phyloP scores from a whole-genome alignment of 768 basidiomycete genomes.

The Naganishia antarctica region DNA sequence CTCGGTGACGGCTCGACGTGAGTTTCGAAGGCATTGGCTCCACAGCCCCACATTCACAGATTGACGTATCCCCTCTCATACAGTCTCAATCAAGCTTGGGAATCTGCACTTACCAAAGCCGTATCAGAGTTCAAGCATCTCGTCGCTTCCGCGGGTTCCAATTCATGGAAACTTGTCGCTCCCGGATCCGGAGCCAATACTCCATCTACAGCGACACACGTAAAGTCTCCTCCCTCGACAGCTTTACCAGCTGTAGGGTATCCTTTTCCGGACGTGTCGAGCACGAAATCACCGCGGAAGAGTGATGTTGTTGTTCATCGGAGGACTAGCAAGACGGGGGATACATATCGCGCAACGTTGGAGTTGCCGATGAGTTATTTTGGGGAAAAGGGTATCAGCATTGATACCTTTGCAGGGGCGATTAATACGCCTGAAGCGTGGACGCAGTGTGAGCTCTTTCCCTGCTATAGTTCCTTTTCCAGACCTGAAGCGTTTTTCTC shows the following conservation, averaged over 20 bases:
- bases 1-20: constrained; percentile 26
- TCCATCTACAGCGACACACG: background rate
- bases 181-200: background rate
- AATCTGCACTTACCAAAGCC: constrained; percentile 13
- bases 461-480: no score
- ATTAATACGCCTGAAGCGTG: constrained; percentile 83
- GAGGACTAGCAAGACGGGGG: constrained; percentile 63
- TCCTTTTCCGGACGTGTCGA: background rate
- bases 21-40: no score
- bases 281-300: background rate
- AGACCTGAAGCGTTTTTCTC: no score
- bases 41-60: no score
- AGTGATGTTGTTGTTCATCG: constrained; percentile 57
- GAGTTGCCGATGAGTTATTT: constrained; percentile 71
- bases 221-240: background rate
- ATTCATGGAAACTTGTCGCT: constrained; percentile 16
- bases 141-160: constrained; percentile 17
- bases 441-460: constrained; percentile 53
- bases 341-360: constrained; percentile 74
- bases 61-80: no score
- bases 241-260: background rate
- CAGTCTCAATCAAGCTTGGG: constrained; percentile 28
- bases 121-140: constrained; percentile 23
- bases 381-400: constrained; percentile 57
- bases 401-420: constrained; percentile 67